A percentile compares a stretch with the other conserved stretches of the same genome.
phyloP scores from a whole-genome alignment of 306 rosid genomes.

The Comarum palustre region DNA sequence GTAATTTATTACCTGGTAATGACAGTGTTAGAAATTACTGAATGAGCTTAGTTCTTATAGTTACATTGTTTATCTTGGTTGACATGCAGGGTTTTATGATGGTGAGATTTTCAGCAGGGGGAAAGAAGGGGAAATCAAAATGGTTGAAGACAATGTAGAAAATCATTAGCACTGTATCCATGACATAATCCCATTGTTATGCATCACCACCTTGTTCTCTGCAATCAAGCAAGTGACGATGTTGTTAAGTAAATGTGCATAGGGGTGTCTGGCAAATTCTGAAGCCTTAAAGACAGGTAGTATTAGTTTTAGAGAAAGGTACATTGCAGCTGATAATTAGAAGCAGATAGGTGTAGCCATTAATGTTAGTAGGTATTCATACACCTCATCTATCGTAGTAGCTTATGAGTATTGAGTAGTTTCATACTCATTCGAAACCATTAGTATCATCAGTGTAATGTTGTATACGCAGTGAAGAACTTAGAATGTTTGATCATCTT shows the following conservation, averaged over 20 bases:
- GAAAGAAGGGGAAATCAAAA: conserved; percentile 56
- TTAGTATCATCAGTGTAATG: not conserved
- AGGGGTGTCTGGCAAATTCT: not conserved
- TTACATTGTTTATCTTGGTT: conserved; percentile 23
- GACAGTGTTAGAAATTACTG: conserved; percentile 9
- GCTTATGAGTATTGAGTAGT: not conserved
- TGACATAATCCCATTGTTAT: conserved; percentile 12
- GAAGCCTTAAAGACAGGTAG: conserved; percentile 15
- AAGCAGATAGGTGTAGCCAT: not conserved
- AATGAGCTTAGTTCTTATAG: conserved; percentile 3
- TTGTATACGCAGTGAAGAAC: conserved; percentile 9
- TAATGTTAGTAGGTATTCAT: not conserved
- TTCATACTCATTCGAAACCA: not conserved
- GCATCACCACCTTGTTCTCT: conserved; percentile 14
- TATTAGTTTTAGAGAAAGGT: not conserved
- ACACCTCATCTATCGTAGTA: not conserved
- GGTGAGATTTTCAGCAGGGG: conserved; percentile 48
- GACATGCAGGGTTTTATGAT: conserved; percentile 72
- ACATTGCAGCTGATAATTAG: conserved; percentile 17
- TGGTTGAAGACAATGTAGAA: conserved; percentile 38
- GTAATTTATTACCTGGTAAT: conserved; percentile 34
- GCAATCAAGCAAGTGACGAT: conserved; percentile 5
- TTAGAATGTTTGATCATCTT: not conserved
- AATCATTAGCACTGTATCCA: conserved; percentile 31
- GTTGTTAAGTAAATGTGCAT: conserved; percentile 14